A percentile compares a stretch with the other conserved stretches of the same genome.
These are phyloP conservation scores for Pisolithus thermaeus DNA, from an alignment of 1,284 basidiomycete genomes.

Conservation along the genomic window DNA sequence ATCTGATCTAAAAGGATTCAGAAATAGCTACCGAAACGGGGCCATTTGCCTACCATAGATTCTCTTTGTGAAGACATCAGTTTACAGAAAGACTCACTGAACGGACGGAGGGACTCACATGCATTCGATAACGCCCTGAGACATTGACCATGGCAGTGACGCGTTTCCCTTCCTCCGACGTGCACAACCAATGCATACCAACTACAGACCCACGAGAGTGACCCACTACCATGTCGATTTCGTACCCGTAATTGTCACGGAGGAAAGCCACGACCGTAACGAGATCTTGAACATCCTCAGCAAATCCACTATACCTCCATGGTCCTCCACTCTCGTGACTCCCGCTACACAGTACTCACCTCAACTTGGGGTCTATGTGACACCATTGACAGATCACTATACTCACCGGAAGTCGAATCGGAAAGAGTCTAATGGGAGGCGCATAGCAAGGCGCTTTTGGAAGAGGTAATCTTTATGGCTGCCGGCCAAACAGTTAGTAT, in stretches of 20 bases:
- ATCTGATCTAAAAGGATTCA: slow-evolving; percentile 21
- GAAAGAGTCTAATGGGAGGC: slow-evolving; percentile 73
- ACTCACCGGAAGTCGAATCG: slow-evolving; percentile 77
- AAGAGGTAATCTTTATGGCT: slow-evolving; percentile 84
- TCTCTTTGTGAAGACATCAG: slow-evolving; percentile 29
- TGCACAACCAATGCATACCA: slow-evolving; percentile 62
- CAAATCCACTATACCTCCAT: slow-evolving; percentile 52
- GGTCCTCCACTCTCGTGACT: slow-evolving; percentile 69
- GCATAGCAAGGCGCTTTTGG: slow-evolving; percentile 63
- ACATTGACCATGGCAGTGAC: slow-evolving; percentile 62
- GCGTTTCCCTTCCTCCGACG: slow-evolving; percentile 45
- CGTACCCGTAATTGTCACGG: slow-evolving; percentile 52
- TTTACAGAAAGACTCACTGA: slow-evolving; percentile 8
- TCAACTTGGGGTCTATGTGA: not conserved
- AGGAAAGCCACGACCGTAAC: slow-evolving; percentile 59
- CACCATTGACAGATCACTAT: slow-evolving; percentile 17
- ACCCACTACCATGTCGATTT: slow-evolving; percentile 60
- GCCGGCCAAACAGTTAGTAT: slow-evolving; percentile 7
- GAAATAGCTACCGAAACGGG: not conserved
- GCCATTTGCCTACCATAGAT: slow-evolving; percentile 35
- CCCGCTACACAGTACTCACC: slow-evolving; percentile 40
- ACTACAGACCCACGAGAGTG: slow-evolving; percentile 71
- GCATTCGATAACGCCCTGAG: slow-evolving; percentile 71
- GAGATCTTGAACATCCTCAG: slow-evolving; percentile 60
- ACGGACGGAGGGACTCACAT: slow-evolving; percentile 37